Percentiles rank a stretch among this genome's conserved stretches.
These are phyloP conservation scores for Ananas comosus DNA, from an alignment of 176 grass and related monocot species.

Conservation along the genomic window DNA sequence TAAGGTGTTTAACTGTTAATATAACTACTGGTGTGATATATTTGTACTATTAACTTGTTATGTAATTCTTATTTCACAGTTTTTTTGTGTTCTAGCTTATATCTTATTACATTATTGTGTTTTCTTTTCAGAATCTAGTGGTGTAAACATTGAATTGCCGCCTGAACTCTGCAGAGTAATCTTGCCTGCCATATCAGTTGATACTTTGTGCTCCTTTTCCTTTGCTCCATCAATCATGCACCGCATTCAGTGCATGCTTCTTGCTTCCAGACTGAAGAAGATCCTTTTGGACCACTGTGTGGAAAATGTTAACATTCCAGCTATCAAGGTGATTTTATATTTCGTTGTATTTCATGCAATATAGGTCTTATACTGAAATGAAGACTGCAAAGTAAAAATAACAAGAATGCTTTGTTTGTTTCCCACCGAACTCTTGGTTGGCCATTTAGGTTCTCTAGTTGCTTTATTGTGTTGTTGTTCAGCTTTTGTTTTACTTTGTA, in stretches of 20 bases:
- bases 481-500: neutral
- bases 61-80: neutral
- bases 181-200: slow-evolving; percentile 35
- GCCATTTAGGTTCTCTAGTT: neutral
- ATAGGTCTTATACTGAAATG: neutral
- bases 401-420: neutral
- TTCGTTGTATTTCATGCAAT: neutral
- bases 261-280: slow-evolving; percentile 50
- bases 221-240: slow-evolving; percentile 64
- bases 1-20: too few species aligned
- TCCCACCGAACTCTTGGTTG: neutral
- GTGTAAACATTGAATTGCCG: slow-evolving; percentile 39
- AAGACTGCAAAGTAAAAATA: neutral
- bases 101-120: slow-evolving; percentile 11
- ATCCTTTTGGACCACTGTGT: slow-evolving; percentile 26
- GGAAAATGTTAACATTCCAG: slow-evolving; percentile 36
- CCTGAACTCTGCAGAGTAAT: slow-evolving; percentile 71
- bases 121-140: slow-evolving; percentile 22
- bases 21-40: neutral
- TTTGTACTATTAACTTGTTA: neutral
- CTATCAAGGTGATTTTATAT: slow-evolving; percentile 43
- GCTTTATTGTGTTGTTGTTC: neutral
- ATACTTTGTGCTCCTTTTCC: slow-evolving; percentile 35
- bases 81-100: slow-evolving; percentile 3
- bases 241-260: slow-evolving; percentile 61